phyloP scores from a whole-genome alignment of 148 eudicot species.

The Talinum fruticosum region DNA sequence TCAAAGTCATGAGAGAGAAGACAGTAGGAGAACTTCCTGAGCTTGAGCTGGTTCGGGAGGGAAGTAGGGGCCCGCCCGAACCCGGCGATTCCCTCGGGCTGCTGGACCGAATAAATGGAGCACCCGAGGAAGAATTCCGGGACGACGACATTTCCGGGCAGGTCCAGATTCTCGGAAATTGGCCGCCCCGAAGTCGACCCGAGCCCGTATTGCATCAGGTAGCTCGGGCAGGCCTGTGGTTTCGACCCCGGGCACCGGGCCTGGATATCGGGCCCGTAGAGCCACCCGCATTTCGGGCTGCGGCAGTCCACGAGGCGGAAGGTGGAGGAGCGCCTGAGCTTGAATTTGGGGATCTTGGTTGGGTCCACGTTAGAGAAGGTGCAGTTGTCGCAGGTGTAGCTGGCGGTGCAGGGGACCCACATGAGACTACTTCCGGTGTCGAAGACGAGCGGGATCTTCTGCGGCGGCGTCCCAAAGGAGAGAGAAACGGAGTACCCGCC shows the following conservation, averaged over 20 bases:
- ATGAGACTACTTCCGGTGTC: conserved; percentile 81
- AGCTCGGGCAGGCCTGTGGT: conserved; percentile 41
- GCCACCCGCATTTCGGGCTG: conserved; percentile 50
- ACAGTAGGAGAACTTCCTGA: conserved; percentile 63
- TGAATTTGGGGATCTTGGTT: conserved; percentile 31
- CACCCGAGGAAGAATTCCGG: conserved; percentile 51
- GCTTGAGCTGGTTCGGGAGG: conserved; percentile 57
- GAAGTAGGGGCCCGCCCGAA: conserved; percentile 71
- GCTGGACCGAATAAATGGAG: conserved; percentile 47
- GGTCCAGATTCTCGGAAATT: conserved; percentile 44
- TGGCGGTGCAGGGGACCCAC: conserved; percentile 66
- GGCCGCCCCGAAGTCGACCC: conserved; percentile 54
- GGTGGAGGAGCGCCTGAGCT: conserved; percentile 47
- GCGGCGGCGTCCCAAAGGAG: conserved; percentile 65
- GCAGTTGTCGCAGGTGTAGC: conserved; percentile 44
- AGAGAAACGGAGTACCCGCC: conserved; percentile 69
- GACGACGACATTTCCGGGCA: conserved; percentile 25
- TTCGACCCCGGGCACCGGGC: conserved; percentile 36
- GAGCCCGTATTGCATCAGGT: conserved; percentile 50
- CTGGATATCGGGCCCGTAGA: conserved; percentile 30
- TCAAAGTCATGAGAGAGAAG: conserved; percentile 61
- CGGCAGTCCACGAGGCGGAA: conserved; percentile 44
- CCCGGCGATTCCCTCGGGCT: conserved; percentile 72
- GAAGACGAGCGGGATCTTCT: conserved; percentile 43
- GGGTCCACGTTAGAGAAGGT: conserved; percentile 34